Base-by-base conservation (phyloP, 441 rosid genomes). In the Populus trichocarpa region DNA sequence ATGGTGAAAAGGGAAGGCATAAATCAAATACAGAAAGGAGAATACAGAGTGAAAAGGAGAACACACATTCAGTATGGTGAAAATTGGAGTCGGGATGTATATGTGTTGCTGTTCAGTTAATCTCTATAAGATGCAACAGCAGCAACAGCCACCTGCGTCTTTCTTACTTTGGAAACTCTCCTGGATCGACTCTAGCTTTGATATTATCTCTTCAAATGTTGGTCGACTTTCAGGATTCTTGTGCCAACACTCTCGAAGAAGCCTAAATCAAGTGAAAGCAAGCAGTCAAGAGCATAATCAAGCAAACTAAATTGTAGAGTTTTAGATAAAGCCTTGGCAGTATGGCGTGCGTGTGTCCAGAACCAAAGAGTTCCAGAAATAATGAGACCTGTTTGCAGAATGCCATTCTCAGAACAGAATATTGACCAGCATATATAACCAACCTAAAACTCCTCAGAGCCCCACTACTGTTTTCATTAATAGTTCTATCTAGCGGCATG, bases 231-330 rank as follows among this genome's bases (percentile, higher is more conserved):
- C 92, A 40, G 89, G 90, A 74, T 87, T 87, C 80, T 83, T 90
- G 75, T 90, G 94, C 92, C 94, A 90, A 73, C 92, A 90, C n/a
- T 84, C 90, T 75, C 77, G 80, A 32, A 90, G 88, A 79, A 90
- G 91, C 85, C 94, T 90, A 76, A 57, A 33, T 13, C 13, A 18
- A 16, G 35, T 26, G 6, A 26, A 32, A 63, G 16, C 8, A 70
- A 35, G 20, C 61, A 22, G 30, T 23, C 36, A 25, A 16, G 5
- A 57, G 13, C 20, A 23, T 13, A 32, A 10, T 35, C 32, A 40
- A 20, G 14, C 25, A 11, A 50, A 32, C 5, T 33, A 53, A 76
- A 20, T 22, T 69, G 18, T 53, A 12, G 14, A 32, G 66, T 42
- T 67, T 23, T 32, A 32, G 46, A 67, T 23, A 53, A 67, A 67